These are phyloP conservation scores for Phytophthora sojae DNA, from an alignment of 352 stramenopile species.

Conservation along the genomic window DNA sequence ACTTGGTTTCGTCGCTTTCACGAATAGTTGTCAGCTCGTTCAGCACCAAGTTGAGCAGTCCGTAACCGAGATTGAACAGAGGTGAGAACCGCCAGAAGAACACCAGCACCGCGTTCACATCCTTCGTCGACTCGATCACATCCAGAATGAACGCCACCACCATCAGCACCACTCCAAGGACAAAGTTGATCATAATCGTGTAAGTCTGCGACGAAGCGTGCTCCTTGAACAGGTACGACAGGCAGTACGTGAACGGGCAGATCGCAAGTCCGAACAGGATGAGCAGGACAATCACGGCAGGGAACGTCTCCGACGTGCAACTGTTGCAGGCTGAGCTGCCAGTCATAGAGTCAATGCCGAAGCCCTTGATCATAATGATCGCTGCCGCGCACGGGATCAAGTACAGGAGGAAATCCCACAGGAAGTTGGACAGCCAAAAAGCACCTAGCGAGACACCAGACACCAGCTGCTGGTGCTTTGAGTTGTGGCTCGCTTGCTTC, in stretches of 20 bases:
- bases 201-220: conserved; percentile 74
- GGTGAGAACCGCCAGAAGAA: conserved; percentile 83
- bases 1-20: conserved; percentile 46
- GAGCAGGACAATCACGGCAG: conserved; percentile 62
- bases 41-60: conserved; percentile 49
- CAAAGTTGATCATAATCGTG: conserved; percentile 77
- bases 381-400: conserved; percentile 67
- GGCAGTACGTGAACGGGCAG: conserved; percentile 71
- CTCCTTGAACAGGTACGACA: conserved; percentile 76
- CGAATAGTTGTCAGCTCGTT: conserved; percentile 44
- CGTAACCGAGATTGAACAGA: conserved; percentile 64
- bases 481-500: conserved; percentile 89
- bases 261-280: conserved; percentile 68
- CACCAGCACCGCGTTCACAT: conserved; percentile 58
- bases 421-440: conserved; percentile 97
- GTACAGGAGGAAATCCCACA: conserved; percentile 95
- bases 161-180: conserved; percentile 69
- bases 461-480: conserved; percentile 97
- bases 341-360: conserved; percentile 57
- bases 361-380: conserved; percentile 58
- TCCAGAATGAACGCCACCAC: conserved; percentile 65
- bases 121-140: conserved; percentile 52
- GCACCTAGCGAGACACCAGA: conserved; percentile 92
- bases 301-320: conserved; percentile 55
- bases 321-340: conserved; percentile 53